Conservation (phyloP, 768 basidiomycete genomes). For the Pluteus cervinus region DNA sequence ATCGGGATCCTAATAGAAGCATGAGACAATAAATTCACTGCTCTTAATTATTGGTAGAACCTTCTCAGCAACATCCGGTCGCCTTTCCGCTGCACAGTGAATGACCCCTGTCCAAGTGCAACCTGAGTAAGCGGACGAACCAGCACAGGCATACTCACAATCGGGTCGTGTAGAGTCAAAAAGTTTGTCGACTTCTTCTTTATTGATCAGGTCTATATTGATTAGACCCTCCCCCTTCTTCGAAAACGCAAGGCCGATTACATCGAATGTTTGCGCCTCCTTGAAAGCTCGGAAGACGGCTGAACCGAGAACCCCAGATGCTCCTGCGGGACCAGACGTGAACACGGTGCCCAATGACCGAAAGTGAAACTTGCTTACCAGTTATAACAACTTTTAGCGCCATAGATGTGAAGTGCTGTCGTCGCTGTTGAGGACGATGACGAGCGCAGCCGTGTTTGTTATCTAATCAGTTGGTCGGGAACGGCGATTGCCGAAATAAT, state of each 20-base stretch:
- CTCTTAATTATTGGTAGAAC: slow-evolving; percentile 25
- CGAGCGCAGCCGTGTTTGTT: background rate
- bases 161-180: slow-evolving; percentile 58
- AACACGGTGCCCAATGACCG: background rate
- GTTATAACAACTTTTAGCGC: slow-evolving; percentile 54
- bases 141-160: slow-evolving; percentile 41
- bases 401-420: background rate
- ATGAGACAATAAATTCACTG: background rate
- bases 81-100: slow-evolving; percentile 92
- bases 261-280: slow-evolving; percentile 26
- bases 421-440: background rate
- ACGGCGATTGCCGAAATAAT: too few relatives aligned
- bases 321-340: slow-evolving; percentile 49
- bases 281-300: slow-evolving; percentile 70
- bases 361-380: slow-evolving; percentile 28
- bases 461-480: slow-evolving; percentile 6
- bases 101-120: slow-evolving; percentile 60
- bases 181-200: slow-evolving; percentile 42
- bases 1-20: slow-evolving; percentile 52
- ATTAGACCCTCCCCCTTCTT: slow-evolving; percentile 46
- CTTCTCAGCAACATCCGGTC: slow-evolving; percentile 91
- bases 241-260: slow-evolving; percentile 70
- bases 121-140: background rate
- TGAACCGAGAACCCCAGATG: slow-evolving; percentile 86
- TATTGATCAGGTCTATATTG: slow-evolving; percentile 66